Evolutionary conservation across 2,329 filamentous ascomycete species (phyloP).

Genomic region (Hypoxylon sp.): DNA sequence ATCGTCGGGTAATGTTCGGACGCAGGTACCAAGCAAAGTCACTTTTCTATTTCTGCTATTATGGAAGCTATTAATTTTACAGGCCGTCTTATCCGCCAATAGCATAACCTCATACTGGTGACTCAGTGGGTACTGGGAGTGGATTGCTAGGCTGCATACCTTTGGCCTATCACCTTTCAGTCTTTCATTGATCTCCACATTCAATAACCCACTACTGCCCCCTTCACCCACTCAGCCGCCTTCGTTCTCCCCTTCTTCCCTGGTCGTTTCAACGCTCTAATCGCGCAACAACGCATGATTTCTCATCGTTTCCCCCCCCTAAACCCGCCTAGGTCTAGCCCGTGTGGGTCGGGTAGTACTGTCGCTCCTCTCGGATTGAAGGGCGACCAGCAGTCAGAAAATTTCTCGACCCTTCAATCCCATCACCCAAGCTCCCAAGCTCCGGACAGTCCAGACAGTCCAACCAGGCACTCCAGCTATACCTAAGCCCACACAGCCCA

Average conservation of each 20-base stretch:
- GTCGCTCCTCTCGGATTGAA: constrained; percentile 37
- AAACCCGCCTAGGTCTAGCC: constrained; percentile 35
- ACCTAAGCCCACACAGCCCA: constrained; percentile 17
- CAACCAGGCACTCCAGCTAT: constrained; percentile 14
- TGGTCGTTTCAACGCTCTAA: constrained; percentile 24
- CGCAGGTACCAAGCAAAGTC: constrained; percentile 20
- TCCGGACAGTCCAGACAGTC: constrained; percentile 7
- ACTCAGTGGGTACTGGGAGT: constrained; percentile 19
- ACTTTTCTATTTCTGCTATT: constrained; percentile 9
- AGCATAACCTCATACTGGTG: constrained; percentile 9
- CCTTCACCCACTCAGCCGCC: constrained; percentile 2
- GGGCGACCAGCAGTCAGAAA: constrained; percentile 33
- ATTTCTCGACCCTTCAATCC: constrained; percentile 42
- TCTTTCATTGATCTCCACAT: neutral
- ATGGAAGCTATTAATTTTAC: neutral
- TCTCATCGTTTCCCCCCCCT: constrained; percentile 34
- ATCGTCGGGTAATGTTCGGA: constrained; percentile 21
- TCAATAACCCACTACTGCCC: neutral
- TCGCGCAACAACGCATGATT: constrained; percentile 42
- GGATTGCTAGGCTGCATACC: constrained; percentile 9
- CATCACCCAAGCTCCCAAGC: constrained; percentile 25
- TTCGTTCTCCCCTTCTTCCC: constrained; percentile 18
- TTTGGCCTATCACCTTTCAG: constrained; percentile 22
- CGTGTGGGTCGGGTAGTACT: constrained; percentile 35
- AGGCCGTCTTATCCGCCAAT: constrained; percentile 28